phyloP scores from a whole-genome alignment of 2,329 filamentous ascomycete species.

The Colletotrichum chrysophilum region DNA sequence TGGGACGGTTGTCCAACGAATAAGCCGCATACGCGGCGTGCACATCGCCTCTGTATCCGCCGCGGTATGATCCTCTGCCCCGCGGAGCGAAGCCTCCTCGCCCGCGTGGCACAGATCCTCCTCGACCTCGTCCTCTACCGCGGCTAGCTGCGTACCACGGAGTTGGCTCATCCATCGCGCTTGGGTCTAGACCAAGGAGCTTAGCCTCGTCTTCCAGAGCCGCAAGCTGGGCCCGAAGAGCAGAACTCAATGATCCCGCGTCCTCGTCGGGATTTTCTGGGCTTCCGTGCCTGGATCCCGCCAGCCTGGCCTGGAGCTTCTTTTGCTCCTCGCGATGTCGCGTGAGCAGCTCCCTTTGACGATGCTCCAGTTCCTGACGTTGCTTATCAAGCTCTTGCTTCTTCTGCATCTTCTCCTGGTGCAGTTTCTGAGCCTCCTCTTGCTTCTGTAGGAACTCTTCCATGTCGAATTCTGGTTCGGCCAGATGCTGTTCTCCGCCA shows the following conservation, averaged over 20 bases:
- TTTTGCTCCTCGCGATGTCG: slow-evolving; percentile 70
- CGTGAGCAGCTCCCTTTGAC: slow-evolving; percentile 65
- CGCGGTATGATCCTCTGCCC: slow-evolving; percentile 44
- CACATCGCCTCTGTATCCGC: slow-evolving; percentile 47
- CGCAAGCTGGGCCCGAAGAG: slow-evolving; percentile 73
- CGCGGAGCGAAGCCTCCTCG: slow-evolving; percentile 35
- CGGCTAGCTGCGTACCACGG: slow-evolving; percentile 25
- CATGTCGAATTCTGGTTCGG: slow-evolving; percentile 66
- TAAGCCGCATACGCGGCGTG: slow-evolving; percentile 65
- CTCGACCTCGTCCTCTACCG: slow-evolving; percentile 47
- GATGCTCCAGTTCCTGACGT: slow-evolving; percentile 68
- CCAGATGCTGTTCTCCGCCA: slow-evolving; percentile 1
- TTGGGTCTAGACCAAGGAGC: slow-evolving; percentile 70
- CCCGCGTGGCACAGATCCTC: slow-evolving; percentile 39
- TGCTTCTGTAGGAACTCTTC: slow-evolving; percentile 74
- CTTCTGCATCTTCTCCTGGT: slow-evolving; percentile 70
- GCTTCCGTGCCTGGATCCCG: slow-evolving; percentile 49
- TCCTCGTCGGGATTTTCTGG: slow-evolving; percentile 24
- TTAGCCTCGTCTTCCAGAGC: slow-evolving; percentile 76
- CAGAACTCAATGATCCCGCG: slow-evolving; percentile 49
- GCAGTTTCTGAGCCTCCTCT: slow-evolving; percentile 71
- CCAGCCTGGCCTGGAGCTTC: slow-evolving; percentile 66
- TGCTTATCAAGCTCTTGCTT: slow-evolving; percentile 67
- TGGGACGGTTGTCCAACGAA: slow-evolving; percentile 78
- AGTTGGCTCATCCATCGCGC: slow-evolving; percentile 50